phyloP scores from a whole-genome alignment of 768 basidiomycete species.

The Lactarius tabidus region DNA sequence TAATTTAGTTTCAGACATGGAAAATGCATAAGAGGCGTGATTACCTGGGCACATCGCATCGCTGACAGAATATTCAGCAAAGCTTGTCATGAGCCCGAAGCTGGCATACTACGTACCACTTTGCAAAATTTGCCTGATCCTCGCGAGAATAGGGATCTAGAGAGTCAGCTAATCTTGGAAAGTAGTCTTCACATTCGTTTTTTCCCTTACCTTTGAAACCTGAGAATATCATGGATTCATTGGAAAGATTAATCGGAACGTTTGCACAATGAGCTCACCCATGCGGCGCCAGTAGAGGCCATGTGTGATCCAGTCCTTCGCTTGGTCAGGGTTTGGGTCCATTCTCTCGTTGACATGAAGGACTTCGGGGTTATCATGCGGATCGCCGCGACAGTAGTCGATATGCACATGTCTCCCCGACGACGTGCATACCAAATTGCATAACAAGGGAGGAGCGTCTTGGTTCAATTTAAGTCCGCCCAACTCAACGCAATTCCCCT shows the following conservation, averaged over 20 bases:
- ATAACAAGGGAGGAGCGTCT: constrained; percentile 60
- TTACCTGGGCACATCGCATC: constrained; percentile 51
- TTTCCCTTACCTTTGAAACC: no score
- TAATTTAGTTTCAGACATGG: not conserved
- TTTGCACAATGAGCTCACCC: constrained; percentile 34
- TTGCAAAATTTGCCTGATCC: constrained; percentile 22
- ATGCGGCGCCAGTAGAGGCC: constrained; percentile 44
- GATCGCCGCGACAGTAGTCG: constrained; percentile 44
- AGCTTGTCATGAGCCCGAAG: no score
- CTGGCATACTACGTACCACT: no score
- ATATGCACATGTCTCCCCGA: constrained; percentile 57
- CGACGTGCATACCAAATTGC: constrained; percentile 53
- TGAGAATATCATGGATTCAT: not conserved
- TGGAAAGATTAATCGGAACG: not conserved
- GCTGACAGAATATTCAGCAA: constrained; percentile 27
- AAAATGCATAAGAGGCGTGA: no score
- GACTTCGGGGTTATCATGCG: constrained; percentile 22
- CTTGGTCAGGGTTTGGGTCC: no score
- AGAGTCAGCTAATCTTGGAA: no score
- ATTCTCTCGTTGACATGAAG: no score
- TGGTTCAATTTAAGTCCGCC: constrained; percentile 54
- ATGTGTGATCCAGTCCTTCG: no score
- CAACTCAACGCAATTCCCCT: constrained; percentile 48
- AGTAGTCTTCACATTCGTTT: no score
- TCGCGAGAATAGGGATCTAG: constrained; percentile 48